These are phyloP conservation scores for Botrytis sinoallii DNA, from an alignment of 2,329 filamentous ascomycete species.

Conservation along the genomic window DNA sequence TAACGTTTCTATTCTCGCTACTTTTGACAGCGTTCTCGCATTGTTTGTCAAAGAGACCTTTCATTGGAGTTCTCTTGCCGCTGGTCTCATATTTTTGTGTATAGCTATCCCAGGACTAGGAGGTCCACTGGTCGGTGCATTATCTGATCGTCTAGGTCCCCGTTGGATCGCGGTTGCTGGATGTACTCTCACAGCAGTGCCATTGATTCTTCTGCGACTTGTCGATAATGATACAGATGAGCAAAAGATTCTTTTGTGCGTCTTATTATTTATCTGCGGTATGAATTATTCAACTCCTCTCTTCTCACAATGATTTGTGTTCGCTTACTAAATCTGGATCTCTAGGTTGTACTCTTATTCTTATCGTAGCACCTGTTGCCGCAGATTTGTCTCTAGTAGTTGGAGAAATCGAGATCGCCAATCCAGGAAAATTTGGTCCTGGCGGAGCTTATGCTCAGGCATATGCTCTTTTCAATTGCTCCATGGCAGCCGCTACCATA, in stretches of 20 bases:
- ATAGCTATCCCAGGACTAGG: slow-evolving; percentile 58
- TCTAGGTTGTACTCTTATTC: slow-evolving; percentile 44
- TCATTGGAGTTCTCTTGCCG: slow-evolving; percentile 51
- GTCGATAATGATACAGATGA: slow-evolving; percentile 53
- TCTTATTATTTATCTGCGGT: slow-evolving; percentile 58
- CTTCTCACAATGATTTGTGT: slow-evolving; percentile 24
- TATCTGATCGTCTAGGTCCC: slow-evolving; percentile 52
- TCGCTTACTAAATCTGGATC: neutral
- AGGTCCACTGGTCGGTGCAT: slow-evolving; percentile 53
- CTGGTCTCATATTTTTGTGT: slow-evolving; percentile 55
- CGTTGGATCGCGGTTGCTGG: slow-evolving; percentile 57
- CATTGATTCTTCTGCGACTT: slow-evolving; percentile 61
- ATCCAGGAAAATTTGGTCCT: slow-evolving; percentile 49
- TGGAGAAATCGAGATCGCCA: slow-evolving; percentile 49
- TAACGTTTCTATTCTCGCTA: slow-evolving; percentile 48
- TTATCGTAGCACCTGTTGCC: slow-evolving; percentile 62
- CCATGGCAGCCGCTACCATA: slow-evolving; percentile 49
- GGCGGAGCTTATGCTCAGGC: slow-evolving; percentile 57
- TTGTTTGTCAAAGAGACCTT: slow-evolving; percentile 54
- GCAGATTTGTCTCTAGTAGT: slow-evolving; percentile 62
- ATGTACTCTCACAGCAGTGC: slow-evolving; percentile 54
- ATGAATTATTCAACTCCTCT: neutral
- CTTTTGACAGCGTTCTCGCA: slow-evolving; percentile 54
- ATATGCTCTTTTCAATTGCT: slow-evolving; percentile 52
- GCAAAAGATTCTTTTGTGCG: slow-evolving; percentile 63